Base-by-base conservation (phyloP, 2,329 filamentous ascomycete genomes). In the Berkeleyomyces basicola region DNA sequence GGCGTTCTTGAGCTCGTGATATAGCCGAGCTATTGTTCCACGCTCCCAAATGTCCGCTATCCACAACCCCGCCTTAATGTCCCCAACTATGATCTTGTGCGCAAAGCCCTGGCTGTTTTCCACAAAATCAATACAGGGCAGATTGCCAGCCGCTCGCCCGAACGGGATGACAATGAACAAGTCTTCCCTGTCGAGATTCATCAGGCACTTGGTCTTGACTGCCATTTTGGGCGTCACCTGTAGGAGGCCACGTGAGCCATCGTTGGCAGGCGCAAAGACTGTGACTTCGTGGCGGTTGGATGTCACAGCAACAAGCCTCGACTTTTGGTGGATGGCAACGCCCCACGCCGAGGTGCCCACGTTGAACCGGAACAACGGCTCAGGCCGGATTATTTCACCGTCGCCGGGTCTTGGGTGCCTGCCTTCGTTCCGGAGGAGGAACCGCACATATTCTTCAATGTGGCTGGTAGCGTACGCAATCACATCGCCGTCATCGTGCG, bases 401-500 rank as follows among this genome's bases (percentile, higher is more conserved):
- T 51, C 3, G 47, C 16, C 1, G 33, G 23, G 3, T 23, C 7
- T 16, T 31, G 47, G 47, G 31, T 51, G 47, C 10, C 47, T 51
- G 47, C 47, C 47, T 3, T 64, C 51, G 7, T 73, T 71, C 9
- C 40, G 44, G 31, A 63, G 42, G n/a, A 61, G 40, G 14, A 39
- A 58, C 1, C 62, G 47, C 46, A 85, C 71, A 46, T 74, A 75
- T 10, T 75, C 73, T 39, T 71, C 74, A 62, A 83, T 76, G 5
- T 72, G 74, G 58, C 78, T 77, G 0, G 83, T 85, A 68, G 86
- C 83, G 71, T 87, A 91, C 5, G 81, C 86, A 57, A 83, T 75
- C 2, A 90, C 80, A 69, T 92, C 88, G 5, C 88, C 88, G 65
- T 90, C 86, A 67, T 92, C 88, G 64, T 82, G 88, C 43, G 77